Evolutionary conservation across 352 stramenopile genomes (phyloP), one percentile per base, ranked within the genome.

Genomic region (Phytophthora tubulina): DNA sequence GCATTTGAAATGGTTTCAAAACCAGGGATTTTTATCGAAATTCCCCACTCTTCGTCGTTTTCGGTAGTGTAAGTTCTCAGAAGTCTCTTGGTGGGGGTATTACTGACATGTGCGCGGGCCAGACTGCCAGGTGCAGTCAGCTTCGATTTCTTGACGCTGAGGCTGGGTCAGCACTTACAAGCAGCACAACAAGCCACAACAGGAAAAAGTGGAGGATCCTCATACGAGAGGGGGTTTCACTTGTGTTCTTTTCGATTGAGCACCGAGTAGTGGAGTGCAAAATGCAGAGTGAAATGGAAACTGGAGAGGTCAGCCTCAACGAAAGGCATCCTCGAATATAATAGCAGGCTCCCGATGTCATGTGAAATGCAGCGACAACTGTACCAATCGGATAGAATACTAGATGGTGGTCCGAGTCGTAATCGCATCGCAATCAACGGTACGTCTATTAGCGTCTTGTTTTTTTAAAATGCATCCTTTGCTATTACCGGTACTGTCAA

Each of bases 1-100:
- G 5, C 15, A 7, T 56, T 56, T 42, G 49, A 14, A 3, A 56
- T 4, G 14, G 11, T 21, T 15, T 63, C 30, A 6, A 52, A 30
- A 31, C 8, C n/a, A 9, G 38, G 54, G 5, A 51, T 9, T 6
- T 32, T 61, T 17, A 21, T 27, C 15, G 54, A 41, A 13, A 63
- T 53, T 1, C 27, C 30, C 31, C 55, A 52, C 54, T 62, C 54
- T 62, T 51, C 54, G 3, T 62, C 54, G 9, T 51, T 1, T 1
- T 27, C 27, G 11, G 14, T 30, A 38, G 1, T 49, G 30, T 41
- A 21, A 15, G 27, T 14, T 53, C 55, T 51, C 31, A 63, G 32
- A 21, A 44, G 5, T n/a, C 39, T 39, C 30, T 36, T 63, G 14
- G 41, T 52, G 6, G 14, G 54, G 39, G 14, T 31, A 39, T 17